Conservation (phyloP, 116 monocot species). For the Phalaenopsis hybrid region DNA sequence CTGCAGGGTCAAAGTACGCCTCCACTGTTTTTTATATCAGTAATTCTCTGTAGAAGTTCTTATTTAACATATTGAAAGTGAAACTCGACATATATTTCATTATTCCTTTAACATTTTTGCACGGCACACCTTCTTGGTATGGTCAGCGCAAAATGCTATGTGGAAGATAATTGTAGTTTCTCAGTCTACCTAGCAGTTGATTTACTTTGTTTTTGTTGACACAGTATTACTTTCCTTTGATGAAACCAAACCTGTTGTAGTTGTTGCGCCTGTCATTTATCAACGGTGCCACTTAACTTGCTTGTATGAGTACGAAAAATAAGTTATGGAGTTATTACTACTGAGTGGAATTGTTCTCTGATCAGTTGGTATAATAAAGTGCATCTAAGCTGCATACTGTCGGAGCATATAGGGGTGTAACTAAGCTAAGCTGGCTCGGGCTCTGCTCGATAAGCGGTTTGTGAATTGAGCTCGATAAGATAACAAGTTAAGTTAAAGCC, state of each 20-base stretch:
- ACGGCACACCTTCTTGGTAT: background rate
- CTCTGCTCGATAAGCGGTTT: too few species aligned
- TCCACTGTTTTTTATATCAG: background rate
- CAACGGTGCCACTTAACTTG: background rate
- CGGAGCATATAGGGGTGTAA: background rate
- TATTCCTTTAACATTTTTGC: background rate
- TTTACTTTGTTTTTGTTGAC: background rate
- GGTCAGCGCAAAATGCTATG: background rate
- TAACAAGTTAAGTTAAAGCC: too few species aligned
- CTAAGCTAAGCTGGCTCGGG: background rate
- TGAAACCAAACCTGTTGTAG: background rate
- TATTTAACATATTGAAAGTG: background rate
- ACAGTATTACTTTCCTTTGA: background rate
- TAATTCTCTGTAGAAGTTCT: background rate
- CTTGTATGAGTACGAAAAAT: background rate
- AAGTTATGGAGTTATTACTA: background rate
- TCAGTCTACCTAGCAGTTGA: background rate
- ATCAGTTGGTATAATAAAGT: background rate
- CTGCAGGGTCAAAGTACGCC: constrained; percentile 89
- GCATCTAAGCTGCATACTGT: background rate
- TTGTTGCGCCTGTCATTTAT: background rate
- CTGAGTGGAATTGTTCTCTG: background rate
- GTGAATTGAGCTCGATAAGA: too few species aligned
- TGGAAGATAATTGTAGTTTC: background rate
- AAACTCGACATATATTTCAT: background rate